Evolutionary conservation across 495 filamentous ascomycete species (phyloP), one percentile per base, ranked within the genome.

Genomic region (Aspergillus funiculosus): DNA sequence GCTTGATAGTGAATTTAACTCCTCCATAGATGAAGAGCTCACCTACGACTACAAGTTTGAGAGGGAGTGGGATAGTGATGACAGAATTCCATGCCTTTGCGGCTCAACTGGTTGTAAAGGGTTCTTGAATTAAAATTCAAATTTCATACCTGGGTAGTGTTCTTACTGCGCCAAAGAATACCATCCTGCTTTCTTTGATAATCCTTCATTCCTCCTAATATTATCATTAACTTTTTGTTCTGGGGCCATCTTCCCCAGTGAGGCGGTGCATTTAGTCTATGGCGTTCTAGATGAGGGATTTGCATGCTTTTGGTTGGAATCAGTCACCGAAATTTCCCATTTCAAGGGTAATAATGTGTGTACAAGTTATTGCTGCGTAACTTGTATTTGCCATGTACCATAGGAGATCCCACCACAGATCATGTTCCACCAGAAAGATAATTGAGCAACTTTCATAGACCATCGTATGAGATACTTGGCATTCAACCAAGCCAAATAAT

Each of bases 21-120:
- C 20, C 48, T 48, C 32, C 51, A 58, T 61, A 98, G 92, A 96
- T 59, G 92, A 98, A 69, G 92, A 98, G 66, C 80, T 98, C 50
- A 98, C 92, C 3, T 98, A 98, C 73, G 92, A 98, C 73, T 98
- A 98, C 77, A 98, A 98, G 68, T 98, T 98, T 64, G 92, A 98
- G 73, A 83, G 94, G 52, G 92, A 98, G 63, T 86, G 94, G 62
- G 88, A 86, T 49, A 91, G 86, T 54, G 80, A 88, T 51, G 94
- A 98, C 66, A 87, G 92, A 46, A 95, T 98, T 53, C 92, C 92
- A 17, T 98, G 92, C 68, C 79, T 98, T 27, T 98, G 92, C 67
- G 92, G 92, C 35, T 94, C 91, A 27, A 81, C 86, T 7, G 88
- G 86, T 14, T 98, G 92, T 72, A 98, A 98, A 75, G 92, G 92